Conservation (phyloP, 2,329 filamentous ascomycete genomes). For the Fusarium ramigenum region DNA sequence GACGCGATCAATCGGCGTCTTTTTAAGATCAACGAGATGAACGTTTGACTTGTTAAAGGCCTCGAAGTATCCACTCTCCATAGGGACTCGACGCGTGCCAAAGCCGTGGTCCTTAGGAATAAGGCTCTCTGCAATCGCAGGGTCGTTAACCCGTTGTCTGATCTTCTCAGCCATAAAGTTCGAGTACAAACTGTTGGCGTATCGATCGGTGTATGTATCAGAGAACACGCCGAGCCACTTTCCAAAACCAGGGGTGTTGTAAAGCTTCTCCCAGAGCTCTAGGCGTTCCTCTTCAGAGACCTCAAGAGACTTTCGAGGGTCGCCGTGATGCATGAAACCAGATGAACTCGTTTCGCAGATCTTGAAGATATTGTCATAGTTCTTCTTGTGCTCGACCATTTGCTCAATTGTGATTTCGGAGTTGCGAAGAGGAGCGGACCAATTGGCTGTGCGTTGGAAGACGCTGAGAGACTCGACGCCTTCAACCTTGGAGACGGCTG, state of each 20-base stretch:
- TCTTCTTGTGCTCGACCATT: slow-evolving; percentile 16
- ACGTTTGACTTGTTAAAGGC: slow-evolving; percentile 25
- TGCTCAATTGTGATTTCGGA: slow-evolving; percentile 13
- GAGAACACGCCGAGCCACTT: slow-evolving; percentile 32
- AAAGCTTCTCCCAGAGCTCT: slow-evolving; percentile 23
- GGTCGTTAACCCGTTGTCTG: slow-evolving; percentile 7
- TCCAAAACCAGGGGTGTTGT: slow-evolving; percentile 12
- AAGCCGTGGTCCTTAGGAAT: slow-evolving; percentile 30
- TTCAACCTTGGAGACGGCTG: slow-evolving; percentile 29
- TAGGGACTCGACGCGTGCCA: slow-evolving; percentile 16
- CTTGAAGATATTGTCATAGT: slow-evolving; percentile 26
- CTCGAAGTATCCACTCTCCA: slow-evolving; percentile 37
- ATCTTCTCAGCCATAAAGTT: slow-evolving; percentile 32
- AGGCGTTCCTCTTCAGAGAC: slow-evolving; percentile 10
- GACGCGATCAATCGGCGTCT: slow-evolving; percentile 9
- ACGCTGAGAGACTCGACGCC: slow-evolving; percentile 47
- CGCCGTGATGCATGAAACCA: slow-evolving; percentile 23
- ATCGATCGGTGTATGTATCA: slow-evolving; percentile 28
- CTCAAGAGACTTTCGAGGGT: slow-evolving; percentile 27
- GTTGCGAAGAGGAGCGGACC: slow-evolving; percentile 38
- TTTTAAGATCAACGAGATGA: slow-evolving; percentile 20
- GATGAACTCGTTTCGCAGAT: slow-evolving; percentile 11
- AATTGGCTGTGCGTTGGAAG: slow-evolving; percentile 44
- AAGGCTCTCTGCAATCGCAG: slow-evolving; percentile 5
- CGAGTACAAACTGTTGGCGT: slow-evolving; percentile 26